phyloP scores from a whole-genome alignment of 768 basidiomycete species.

The Lactarius hengduanensis region DNA sequence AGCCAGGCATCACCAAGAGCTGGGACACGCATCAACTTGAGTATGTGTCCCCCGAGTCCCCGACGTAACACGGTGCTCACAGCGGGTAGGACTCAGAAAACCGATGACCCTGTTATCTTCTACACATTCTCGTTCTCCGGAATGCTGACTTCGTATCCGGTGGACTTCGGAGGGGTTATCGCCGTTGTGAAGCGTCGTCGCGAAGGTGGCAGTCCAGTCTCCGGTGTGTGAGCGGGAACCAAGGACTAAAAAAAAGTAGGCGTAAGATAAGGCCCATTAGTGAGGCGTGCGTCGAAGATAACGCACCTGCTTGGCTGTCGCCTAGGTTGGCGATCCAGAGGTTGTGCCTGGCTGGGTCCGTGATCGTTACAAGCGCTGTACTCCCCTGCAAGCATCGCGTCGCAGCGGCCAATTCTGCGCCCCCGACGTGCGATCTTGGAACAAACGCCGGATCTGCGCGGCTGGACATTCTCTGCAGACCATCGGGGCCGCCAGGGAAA shows the following conservation, averaged over 20 bases:
- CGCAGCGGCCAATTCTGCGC: conserved; percentile 61
- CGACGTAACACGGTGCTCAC: conserved; percentile 42
- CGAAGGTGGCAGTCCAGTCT: conserved; percentile 57
- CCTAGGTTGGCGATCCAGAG: conserved; percentile 81
- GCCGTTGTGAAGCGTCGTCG: conserved; percentile 72
- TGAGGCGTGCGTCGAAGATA: conserved; percentile 3
- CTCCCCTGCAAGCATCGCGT: conserved; percentile 78
- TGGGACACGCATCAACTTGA: conserved; percentile 19
- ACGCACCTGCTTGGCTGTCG: conserved; percentile 74
- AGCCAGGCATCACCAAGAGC: conserved; percentile 42
- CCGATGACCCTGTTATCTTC: conserved; percentile 68
- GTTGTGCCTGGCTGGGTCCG: conserved; percentile 65
- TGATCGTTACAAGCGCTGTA: conserved; percentile 69
- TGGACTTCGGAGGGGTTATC: conserved; percentile 63
- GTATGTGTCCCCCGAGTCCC: not conserved
- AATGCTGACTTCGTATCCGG: conserved; percentile 62
- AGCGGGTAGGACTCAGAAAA: conserved; percentile 73
- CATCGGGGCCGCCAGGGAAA: conserved; percentile 54
- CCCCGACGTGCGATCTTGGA: conserved; percentile 62
- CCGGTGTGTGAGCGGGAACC: conserved; percentile 48
- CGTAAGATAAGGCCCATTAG: not conserved
- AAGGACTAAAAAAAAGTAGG: conserved; percentile 32
- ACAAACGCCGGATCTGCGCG: conserved; percentile 52
- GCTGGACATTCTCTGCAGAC: conserved; percentile 46
- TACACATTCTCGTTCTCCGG: conserved; percentile 67